phyloP scores from a whole-genome alignment of 2,329 filamentous ascomycete genomes.

The Penicillium occitanis region DNA sequence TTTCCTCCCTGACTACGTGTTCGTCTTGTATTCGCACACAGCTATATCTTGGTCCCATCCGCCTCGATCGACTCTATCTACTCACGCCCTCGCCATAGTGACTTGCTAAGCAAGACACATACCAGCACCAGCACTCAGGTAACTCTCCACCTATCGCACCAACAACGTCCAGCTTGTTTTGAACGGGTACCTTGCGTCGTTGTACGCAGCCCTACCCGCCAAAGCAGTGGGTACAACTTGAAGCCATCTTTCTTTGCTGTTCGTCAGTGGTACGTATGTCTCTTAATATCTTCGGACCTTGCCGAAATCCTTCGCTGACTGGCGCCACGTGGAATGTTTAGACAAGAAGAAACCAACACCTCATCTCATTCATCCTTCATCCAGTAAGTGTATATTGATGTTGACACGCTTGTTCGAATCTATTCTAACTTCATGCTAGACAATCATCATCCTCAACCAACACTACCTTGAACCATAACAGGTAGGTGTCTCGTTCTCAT shows the following conservation, averaged over 20 bases:
- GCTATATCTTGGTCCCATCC: conserved; percentile 20
- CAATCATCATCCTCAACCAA: neutral
- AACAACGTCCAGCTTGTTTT: neutral
- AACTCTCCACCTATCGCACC: conserved; percentile 10
- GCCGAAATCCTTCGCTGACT: conserved; percentile 4
- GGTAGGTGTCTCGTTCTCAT: neutral
- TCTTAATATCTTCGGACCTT: conserved; percentile 5
- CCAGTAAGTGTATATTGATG: neutral
- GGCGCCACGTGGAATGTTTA: conserved; percentile 13
- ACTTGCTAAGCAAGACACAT: conserved; percentile 8
- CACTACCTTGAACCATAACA: neutral
- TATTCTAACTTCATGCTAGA: neutral
- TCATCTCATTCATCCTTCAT: neutral
- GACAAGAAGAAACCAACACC: neutral
- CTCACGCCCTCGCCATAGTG: neutral
- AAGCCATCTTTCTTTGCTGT: neutral
- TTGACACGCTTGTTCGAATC: neutral
- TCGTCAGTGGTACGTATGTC: conserved; percentile 1
- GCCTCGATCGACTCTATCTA: conserved; percentile 14
- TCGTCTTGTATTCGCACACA: conserved; percentile 23
- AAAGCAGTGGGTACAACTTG: conserved; percentile 9
- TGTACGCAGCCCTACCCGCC: conserved; percentile 16
- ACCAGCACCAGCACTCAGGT: neutral
- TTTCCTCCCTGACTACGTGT: conserved; percentile 23
- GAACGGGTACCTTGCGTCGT: conserved; percentile 19